phyloP scores from a whole-genome alignment of 2,329 filamentous ascomycete genomes.

The Magnaporthiopsis rhizophila region DNA sequence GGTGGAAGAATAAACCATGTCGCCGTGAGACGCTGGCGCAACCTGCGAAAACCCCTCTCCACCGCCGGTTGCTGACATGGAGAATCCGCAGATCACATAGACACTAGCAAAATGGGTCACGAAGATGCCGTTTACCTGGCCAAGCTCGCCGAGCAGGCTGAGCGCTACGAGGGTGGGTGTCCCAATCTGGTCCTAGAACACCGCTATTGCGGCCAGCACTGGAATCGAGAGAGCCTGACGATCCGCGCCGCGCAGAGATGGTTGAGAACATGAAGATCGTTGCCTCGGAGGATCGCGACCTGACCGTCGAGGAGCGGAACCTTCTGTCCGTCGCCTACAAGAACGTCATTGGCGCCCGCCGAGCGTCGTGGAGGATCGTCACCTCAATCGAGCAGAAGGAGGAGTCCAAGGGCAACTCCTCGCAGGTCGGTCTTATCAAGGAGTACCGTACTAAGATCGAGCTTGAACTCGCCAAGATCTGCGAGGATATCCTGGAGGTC shows the following conservation, averaged over 20 bases:
- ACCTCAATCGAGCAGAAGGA: constrained; percentile 99
- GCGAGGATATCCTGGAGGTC: constrained; percentile 92
- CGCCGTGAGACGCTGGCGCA: not conserved
- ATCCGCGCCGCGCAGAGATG: constrained; percentile 62
- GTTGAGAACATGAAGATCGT: constrained; percentile 99
- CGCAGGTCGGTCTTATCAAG: constrained; percentile 86
- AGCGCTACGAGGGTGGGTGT: constrained; percentile 93
- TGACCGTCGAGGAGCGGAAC: constrained; percentile 93
- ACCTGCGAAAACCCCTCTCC: not conserved
- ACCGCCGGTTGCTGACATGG: constrained; percentile 14
- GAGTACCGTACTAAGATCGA: constrained; percentile 99
- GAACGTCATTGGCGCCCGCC: constrained; percentile 95
- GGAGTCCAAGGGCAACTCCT: constrained; percentile 95
- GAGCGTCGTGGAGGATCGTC: constrained; percentile 97
- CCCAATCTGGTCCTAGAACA: not conserved
- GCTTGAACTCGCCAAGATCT: constrained; percentile 92
- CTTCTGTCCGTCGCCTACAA: constrained; percentile 97
- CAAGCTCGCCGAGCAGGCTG: constrained; percentile 99
- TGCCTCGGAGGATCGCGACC: constrained; percentile 75
- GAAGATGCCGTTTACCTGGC: constrained; percentile 99
- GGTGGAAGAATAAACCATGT: not conserved
- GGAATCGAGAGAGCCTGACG: constrained; percentile 12
- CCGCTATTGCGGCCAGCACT: not conserved
- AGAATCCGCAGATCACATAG: constrained; percentile 22
- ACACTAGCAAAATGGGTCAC: constrained; percentile 74